Evolutionary conservation across 306 rosid genomes (phyloP).

Genomic region (Pyrus pyrifolia): DNA sequence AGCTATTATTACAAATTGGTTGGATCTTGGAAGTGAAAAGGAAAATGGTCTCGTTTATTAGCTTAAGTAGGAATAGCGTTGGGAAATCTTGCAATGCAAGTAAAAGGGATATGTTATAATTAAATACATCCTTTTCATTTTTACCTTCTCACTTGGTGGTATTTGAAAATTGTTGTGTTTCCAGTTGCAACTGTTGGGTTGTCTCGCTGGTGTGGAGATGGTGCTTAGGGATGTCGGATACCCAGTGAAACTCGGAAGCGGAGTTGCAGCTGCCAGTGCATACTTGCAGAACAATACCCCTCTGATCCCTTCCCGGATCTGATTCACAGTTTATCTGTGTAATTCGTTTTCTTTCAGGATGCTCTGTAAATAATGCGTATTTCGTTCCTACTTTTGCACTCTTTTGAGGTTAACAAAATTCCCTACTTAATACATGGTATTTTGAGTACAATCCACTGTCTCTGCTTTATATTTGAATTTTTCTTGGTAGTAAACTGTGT

Average conservation of each 20-base stretch:
- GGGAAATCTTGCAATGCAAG: not conserved
- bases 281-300: constrained; percentile 77
- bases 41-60: not conserved
- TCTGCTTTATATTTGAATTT: not conserved
- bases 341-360: constrained; percentile 21
- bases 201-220: constrained; percentile 99
- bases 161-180: not conserved
- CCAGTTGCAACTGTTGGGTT: constrained; percentile 94
- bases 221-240: constrained; percentile 89
- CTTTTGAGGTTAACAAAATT: constrained; percentile 37
- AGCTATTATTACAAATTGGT: not conserved
- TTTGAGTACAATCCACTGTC: not conserved
- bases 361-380: constrained; percentile 49
- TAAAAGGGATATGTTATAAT: not conserved
- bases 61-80: not conserved
- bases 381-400: constrained; percentile 17
- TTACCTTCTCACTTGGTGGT: not conserved
- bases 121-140: not conserved
- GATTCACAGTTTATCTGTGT: constrained; percentile 25
- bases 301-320: constrained; percentile 83
- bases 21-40: not conserved
- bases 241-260: constrained; percentile 93
- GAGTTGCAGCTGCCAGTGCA: constrained; percentile 90
- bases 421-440: constrained; percentile 15
- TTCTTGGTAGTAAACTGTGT: not conserved